Evolutionary conservation across 2,329 filamentous ascomycete species (phyloP), one percentile per base, ranked within the genome.

Genomic region (Rutstroemia sydowiana): DNA sequence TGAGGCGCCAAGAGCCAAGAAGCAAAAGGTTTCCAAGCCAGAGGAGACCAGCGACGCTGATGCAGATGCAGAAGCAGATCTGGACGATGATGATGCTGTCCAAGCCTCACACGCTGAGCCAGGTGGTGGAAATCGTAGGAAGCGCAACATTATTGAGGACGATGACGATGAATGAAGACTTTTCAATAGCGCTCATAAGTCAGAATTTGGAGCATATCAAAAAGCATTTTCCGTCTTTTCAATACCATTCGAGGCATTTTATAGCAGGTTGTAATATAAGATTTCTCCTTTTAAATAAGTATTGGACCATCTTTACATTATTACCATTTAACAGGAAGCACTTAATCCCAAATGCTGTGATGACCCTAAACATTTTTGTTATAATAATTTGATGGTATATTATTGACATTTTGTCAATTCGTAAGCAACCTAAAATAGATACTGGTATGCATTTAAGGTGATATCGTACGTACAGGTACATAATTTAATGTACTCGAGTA

Each of bases 91-190:
- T 44, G 69, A 70, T 49, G 66, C 67, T 46, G 66, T 69, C 51
- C 64, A 67, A 37, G 58, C 65, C 9, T 61, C 65, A 5, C 48
- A 51, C 40, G 41, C 48, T 28, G 63, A 65, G 39, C 32, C 71
- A 31, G 51, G 57, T 42, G 50, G 57, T 30, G 60, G 57, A 18
- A 63, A 76, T 51, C 66, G 74, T 54, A 70, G 73, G 46, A 75
- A 79, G 62, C 73, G 79, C 54, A 75, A 78, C 58, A 73, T 84
- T 57, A 72, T 84, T 53, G 78, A 81, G 50, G 79, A 82, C 51
- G 79, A 82, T 37, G 78, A 81, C 39, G 73, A 75, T 46, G 61
- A 67, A 30, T 59, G 51, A 55, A 37, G 3, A 13, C 11, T 18
- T 21, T 20, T 18, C 37, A n/a, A n/a, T n/a, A n/a, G n/a, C n/a